A percentile compares a stretch with the other conserved stretches of the same genome.
phyloP scores from a whole-genome alignment of 1,284 basidiomycete genomes.

The Lignosus rhinocerotis region DNA sequence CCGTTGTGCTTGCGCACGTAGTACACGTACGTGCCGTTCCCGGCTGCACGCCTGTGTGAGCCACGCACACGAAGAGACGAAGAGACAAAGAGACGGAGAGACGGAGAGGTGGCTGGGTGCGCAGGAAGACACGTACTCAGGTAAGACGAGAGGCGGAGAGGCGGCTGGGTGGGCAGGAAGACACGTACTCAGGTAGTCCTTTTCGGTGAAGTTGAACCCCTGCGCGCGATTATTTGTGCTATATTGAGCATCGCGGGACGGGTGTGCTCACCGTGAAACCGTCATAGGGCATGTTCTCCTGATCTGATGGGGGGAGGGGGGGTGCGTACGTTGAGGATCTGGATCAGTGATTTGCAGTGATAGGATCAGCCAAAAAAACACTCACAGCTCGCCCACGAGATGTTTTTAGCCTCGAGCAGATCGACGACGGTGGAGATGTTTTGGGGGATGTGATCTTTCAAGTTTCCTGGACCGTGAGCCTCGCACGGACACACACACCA shows the following conservation, averaged over 20 bases:
- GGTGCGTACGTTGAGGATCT: neutral
- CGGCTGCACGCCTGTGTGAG: conserved; percentile 38
- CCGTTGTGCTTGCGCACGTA: conserved; percentile 67
- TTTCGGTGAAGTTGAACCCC: conserved; percentile 41
- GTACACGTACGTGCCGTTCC: conserved; percentile 43
- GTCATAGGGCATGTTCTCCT: conserved; percentile 62
- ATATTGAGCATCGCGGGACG: neutral
- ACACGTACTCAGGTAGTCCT: conserved; percentile 48
- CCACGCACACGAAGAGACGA: too few relatives aligned
- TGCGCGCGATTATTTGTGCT: neutral
- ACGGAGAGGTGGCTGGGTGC: too few relatives aligned
- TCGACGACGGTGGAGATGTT: conserved; percentile 64
- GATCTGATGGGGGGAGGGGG: conserved; percentile 38
- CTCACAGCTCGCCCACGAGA: conserved; percentile 50
- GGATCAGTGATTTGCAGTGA: too few relatives aligned
- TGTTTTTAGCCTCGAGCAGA: conserved; percentile 58
- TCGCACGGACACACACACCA: too few relatives aligned
- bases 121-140: conserved; percentile 38
- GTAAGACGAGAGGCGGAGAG: too few relatives aligned
- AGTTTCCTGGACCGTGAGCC: too few relatives aligned
- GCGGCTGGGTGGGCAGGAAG: conserved; percentile 23
- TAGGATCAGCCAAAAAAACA: neutral
- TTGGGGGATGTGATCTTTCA: conserved; percentile 29
- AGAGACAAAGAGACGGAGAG: too few relatives aligned
- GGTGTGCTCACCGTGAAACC: conserved; percentile 37